Conservation (phyloP, 176 grass and related monocot genomes). For the Melocanna baccifera region DNA sequence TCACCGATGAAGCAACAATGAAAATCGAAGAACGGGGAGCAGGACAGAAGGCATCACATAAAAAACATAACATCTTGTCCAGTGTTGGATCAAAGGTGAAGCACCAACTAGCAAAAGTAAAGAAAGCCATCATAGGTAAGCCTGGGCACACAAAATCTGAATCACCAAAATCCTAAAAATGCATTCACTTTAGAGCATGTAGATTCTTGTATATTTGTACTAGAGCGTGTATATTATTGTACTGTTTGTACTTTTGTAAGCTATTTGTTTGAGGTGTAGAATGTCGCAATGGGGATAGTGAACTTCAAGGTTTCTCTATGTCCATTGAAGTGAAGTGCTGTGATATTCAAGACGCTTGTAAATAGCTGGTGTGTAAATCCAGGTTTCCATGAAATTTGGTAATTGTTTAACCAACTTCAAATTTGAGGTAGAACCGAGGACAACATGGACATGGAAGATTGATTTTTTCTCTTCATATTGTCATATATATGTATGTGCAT, state of each 20-base stretch:
- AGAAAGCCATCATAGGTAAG: slow-evolving; percentile 82
- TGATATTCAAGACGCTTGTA: slow-evolving; percentile 24
- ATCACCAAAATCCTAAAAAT: slow-evolving; percentile 44
- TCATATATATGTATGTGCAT: background rate
- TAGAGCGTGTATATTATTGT: slow-evolving; percentile 33
- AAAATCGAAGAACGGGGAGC: slow-evolving; percentile 48
- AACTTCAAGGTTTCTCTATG: slow-evolving; percentile 21
- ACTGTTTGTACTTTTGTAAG: slow-evolving; percentile 43
- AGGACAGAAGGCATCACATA: slow-evolving; percentile 50
- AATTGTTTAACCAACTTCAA: slow-evolving; percentile 2
- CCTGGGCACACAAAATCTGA: slow-evolving; percentile 52
- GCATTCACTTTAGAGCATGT: slow-evolving; percentile 34
- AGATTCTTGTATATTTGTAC: slow-evolving; percentile 39
- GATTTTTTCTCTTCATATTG: background rate
- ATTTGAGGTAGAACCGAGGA: slow-evolving; percentile 7
- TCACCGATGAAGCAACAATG: slow-evolving; percentile 7
- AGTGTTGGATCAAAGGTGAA: slow-evolving; percentile 90
- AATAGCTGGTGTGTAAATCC: slow-evolving; percentile 33
- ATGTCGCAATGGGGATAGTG: background rate
- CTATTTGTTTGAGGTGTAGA: slow-evolving; percentile 29
- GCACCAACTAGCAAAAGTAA: slow-evolving; percentile 80
- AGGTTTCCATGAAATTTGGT: slow-evolving; percentile 6
- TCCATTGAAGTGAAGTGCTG: background rate
- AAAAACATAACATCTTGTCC: slow-evolving; percentile 76
- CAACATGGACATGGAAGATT: background rate